A percentile compares a stretch with the other conserved stretches of the same genome.
Evolutionary conservation across 2,329 filamentous ascomycete genomes (phyloP).

Genomic region (Diaporthe eres): DNA sequence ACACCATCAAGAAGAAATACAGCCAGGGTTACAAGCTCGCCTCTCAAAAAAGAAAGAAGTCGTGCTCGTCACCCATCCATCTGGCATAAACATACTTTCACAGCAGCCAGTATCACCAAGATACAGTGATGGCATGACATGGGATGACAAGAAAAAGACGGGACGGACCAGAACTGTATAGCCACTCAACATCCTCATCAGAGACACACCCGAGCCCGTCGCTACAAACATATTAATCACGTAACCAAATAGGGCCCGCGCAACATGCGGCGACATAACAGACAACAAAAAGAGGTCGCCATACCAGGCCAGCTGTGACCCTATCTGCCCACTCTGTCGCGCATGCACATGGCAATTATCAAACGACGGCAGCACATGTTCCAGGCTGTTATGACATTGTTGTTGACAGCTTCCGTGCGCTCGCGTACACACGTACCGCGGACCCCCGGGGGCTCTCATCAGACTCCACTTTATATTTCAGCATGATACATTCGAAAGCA

Average conservation of each 20-base stretch:
- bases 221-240: slow-evolving; percentile 35
- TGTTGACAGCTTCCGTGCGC: slow-evolving; percentile 26
- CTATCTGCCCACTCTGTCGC: slow-evolving; percentile 8
- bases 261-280: neutral
- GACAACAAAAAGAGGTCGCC: slow-evolving; percentile 13
- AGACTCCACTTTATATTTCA: slow-evolving; percentile 4
- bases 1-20: slow-evolving; percentile 25
- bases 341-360: slow-evolving; percentile 25
- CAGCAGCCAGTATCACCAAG: slow-evolving; percentile 37
- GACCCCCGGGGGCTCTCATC: neutral
- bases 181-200: slow-evolving; percentile 15
- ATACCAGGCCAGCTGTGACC: slow-evolving; percentile 11
- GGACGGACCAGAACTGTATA: slow-evolving; percentile 2
- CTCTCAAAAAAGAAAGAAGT: slow-evolving; percentile 15
- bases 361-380: neutral
- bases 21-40: slow-evolving; percentile 17
- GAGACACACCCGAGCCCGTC: slow-evolving; percentile 19
- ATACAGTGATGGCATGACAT: slow-evolving; percentile 34
- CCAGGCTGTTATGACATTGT: neutral
- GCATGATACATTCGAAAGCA: slow-evolving; percentile 1
- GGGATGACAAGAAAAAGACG: slow-evolving; percentile 22
- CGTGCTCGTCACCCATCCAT: slow-evolving; percentile 36
- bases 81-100: slow-evolving; percentile 35
- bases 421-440: slow-evolving; percentile 3
- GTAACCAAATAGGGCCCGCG: neutral